A percentile compares a stretch with the other conserved stretches of the same genome.
Conservation (phyloP, 805 yeast species). For the Wickerhamomyces mucosus region DNA sequence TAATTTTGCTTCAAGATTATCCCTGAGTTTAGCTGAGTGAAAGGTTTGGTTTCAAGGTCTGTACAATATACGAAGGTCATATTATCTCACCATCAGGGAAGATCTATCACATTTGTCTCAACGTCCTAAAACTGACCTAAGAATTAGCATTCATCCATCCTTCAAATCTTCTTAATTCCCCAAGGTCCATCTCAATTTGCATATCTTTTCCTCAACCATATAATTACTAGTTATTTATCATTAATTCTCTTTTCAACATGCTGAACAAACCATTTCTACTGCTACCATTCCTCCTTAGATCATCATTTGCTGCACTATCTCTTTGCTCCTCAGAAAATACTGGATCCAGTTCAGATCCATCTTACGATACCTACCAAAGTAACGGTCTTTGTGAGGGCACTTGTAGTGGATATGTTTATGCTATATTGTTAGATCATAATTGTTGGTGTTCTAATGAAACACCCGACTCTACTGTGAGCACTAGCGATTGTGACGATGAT, state of each 20-base stretch:
- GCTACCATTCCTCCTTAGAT: slow-evolving; percentile 19
- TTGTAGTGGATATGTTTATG: slow-evolving; percentile 43
- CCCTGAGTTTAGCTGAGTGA: too few species aligned
- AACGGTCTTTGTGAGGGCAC: slow-evolving; percentile 43
- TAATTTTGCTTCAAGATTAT: too few species aligned
- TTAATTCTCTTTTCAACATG: too few species aligned
- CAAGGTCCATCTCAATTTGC: slow-evolving; percentile 11
- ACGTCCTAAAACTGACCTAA: not conserved
- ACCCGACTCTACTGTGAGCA: slow-evolving; percentile 32
- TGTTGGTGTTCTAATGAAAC: slow-evolving; percentile 57
- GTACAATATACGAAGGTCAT: too few species aligned
- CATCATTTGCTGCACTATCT: slow-evolving; percentile 4
- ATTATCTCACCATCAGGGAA: too few species aligned
- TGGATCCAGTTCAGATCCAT: slow-evolving; percentile 15
- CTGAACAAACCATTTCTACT: too few species aligned
- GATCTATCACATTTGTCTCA: too few species aligned
- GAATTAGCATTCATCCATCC: not conserved
- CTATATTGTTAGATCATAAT: slow-evolving; percentile 36
- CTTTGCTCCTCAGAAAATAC: slow-evolving; percentile 22
- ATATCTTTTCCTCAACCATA: too few species aligned
- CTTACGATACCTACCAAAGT: slow-evolving; percentile 23
- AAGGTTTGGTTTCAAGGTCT: too few species aligned
- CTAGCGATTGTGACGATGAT: slow-evolving; percentile 23
- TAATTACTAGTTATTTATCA: too few species aligned
- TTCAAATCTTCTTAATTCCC: slow-evolving; percentile 10